A percentile compares a stretch with the other conserved stretches of the same genome.
These are phyloP conservation scores for Paecilomyces sp. DNA, from an alignment of 2,329 filamentous ascomycete genomes.

Conservation along the genomic window DNA sequence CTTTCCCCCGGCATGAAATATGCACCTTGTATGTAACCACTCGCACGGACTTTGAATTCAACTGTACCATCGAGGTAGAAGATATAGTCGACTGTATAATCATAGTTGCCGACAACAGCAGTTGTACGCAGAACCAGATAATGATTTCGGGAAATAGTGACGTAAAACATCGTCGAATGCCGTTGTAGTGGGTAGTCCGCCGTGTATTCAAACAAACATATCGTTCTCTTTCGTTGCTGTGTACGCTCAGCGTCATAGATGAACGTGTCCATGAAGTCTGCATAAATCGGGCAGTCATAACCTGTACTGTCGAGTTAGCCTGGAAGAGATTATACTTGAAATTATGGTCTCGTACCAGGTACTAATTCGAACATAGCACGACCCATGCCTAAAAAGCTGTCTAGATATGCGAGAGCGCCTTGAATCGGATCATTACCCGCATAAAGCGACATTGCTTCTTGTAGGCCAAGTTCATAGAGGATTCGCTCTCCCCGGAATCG, in stretches of 20 bases:
- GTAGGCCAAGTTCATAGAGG: slow-evolving; percentile 47
- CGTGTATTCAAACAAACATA: slow-evolving; percentile 52
- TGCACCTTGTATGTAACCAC: slow-evolving; percentile 31
- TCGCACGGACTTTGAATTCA: slow-evolving; percentile 37
- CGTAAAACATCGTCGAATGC: slow-evolving; percentile 37
- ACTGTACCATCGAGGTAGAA: slow-evolving; percentile 36
- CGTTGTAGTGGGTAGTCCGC: slow-evolving; percentile 45
- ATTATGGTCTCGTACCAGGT: slow-evolving; percentile 6
- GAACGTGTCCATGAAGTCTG: slow-evolving; percentile 18
- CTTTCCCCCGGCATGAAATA: slow-evolving; percentile 17
- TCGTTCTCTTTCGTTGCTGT: slow-evolving; percentile 36
- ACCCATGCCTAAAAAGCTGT: slow-evolving; percentile 26
- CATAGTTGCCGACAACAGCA: slow-evolving; percentile 38
- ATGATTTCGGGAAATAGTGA: slow-evolving; percentile 40
- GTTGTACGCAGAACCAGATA: slow-evolving; percentile 32
- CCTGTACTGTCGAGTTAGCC: too few species aligned
- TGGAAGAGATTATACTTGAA: too few species aligned
- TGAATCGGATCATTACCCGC: slow-evolving; percentile 28
- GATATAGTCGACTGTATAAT: slow-evolving; percentile 38
- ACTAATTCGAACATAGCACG: slow-evolving; percentile 9
- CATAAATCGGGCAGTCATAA: slow-evolving; percentile 19
- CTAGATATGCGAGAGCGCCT: slow-evolving; percentile 19
- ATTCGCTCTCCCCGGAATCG: slow-evolving; percentile 45
- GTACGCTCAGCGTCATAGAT: slow-evolving; percentile 27
- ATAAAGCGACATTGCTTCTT: slow-evolving; percentile 49